A percentile compares a stretch with the other conserved stretches of the same genome.
These are phyloP conservation scores for Mycena haematopus DNA, from an alignment of 768 basidiomycete genomes.

Conservation along the genomic window DNA sequence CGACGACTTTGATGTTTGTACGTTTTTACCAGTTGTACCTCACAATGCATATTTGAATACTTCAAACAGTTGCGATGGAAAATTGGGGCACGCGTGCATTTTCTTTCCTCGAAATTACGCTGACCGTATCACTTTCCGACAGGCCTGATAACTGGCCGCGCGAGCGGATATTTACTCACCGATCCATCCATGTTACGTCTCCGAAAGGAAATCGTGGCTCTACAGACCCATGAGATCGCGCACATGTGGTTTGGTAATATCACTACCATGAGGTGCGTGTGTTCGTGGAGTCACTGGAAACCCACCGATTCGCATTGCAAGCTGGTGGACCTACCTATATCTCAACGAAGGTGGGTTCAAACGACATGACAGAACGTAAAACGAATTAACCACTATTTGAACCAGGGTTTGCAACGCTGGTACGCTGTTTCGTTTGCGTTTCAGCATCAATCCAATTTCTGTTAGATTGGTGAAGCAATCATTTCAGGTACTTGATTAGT, in stretches of 20 bases:
- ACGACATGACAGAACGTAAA: background rate
- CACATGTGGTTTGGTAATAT: constrained; percentile 76
- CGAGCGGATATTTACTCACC: constrained; percentile 61
- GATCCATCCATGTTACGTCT: constrained; percentile 64
- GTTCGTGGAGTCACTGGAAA: too few relatives aligned
- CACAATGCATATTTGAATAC: background rate
- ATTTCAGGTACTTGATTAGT: constrained; percentile 51
- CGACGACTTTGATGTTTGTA: constrained; percentile 18
- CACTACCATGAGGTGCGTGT: constrained; percentile 64
- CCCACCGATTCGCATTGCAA: background rate
- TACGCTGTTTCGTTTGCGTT: constrained; percentile 6
- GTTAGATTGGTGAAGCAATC: constrained; percentile 72
- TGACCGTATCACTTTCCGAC: background rate
- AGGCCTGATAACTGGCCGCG: constrained; percentile 76
- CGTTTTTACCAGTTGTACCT: background rate
- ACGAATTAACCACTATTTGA: background rate
- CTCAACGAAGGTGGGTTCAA: constrained; percentile 55
- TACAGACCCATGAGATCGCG: constrained; percentile 71
- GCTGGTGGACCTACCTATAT: constrained; percentile 62
- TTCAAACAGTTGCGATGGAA: constrained; percentile 16
- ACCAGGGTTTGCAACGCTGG: constrained; percentile 32
- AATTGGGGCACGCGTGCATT: constrained; percentile 6
- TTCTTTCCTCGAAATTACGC: background rate
- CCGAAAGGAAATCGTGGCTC: constrained; percentile 64
- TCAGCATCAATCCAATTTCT: constrained; percentile 11